A percentile compares a stretch with the other conserved stretches of the same genome.
Evolutionary conservation across 1,284 basidiomycete species (phyloP).

Genomic region (Chiua sp.): DNA sequence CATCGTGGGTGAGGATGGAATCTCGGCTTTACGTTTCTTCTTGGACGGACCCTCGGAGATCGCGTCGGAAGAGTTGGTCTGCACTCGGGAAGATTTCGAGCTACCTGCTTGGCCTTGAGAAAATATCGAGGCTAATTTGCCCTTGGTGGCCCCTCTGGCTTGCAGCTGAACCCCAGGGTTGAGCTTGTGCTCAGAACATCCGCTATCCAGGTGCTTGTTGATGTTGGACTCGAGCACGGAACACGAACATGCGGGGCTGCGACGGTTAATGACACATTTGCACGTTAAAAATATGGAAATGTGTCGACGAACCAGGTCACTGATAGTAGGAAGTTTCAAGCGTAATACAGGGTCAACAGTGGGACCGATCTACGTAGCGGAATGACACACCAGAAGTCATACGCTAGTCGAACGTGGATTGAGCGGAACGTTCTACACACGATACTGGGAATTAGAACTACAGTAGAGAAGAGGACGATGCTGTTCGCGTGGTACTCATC

Average conservation of each 20-base stretch:
- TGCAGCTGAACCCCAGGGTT: background rate
- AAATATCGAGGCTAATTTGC: constrained; percentile 39
- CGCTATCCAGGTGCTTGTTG: constrained; percentile 54
- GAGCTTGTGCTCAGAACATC: constrained; percentile 40
- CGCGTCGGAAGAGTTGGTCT: constrained; percentile 2
- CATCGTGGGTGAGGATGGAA: constrained; percentile 9
- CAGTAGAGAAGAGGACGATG: too few species aligned
- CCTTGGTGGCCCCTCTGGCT: constrained; percentile 14
- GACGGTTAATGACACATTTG: background rate
- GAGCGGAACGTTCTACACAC: background rate
- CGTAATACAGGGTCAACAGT: background rate
- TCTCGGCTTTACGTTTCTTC: background rate
- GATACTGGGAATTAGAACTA: background rate
- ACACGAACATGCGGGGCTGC: constrained; percentile 52
- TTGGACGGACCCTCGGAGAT: background rate
- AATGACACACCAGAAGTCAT: constrained; percentile 25
- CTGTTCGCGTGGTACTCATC: too few species aligned
- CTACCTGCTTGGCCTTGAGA: constrained; percentile 24
- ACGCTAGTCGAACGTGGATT: background rate
- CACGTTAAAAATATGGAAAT: background rate
- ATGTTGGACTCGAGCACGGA: constrained; percentile 47
- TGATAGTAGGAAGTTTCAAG: constrained; percentile 8
- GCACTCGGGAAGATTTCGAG: background rate
- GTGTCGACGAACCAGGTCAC: constrained; percentile 32
- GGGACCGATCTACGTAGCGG: background rate